Evolutionary conservation across 2,329 filamentous ascomycete species (phyloP).

Genomic region (Didymella arachidicola): DNA sequence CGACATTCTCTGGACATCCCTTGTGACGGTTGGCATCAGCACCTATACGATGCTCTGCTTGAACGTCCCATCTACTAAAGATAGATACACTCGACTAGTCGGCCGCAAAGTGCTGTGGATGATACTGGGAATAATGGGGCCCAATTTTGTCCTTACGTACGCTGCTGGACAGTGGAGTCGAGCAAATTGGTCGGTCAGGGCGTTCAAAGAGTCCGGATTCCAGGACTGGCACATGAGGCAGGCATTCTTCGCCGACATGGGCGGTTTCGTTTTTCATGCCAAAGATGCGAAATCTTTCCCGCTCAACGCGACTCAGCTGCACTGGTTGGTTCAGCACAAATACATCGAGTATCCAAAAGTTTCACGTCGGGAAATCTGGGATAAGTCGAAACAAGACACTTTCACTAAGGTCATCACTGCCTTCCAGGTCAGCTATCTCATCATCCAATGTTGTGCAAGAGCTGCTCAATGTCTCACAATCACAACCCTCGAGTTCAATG

Average conservation of each 20-base stretch:
- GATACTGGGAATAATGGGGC: neutral
- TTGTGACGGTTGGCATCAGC: conserved; percentile 26
- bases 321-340: neutral
- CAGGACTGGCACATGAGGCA: neutral
- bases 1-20: conserved; percentile 29
- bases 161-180: neutral
- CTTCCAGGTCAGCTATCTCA: conserved; percentile 29
- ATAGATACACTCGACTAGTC: neutral
- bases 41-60: conserved; percentile 26
- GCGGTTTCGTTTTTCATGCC: neutral
- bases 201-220: neutral
- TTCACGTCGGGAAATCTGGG: neutral
- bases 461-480: conserved; percentile 15
- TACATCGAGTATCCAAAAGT: neutral
- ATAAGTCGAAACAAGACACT: conserved; percentile 1
- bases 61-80: neutral
- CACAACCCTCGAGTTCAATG: neutral
- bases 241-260: neutral
- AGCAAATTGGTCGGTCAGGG: neutral
- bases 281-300: neutral
- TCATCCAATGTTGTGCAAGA: conserved; percentile 27
- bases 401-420: conserved; percentile 27
- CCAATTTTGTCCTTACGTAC: neutral
- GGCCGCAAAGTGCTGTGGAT: neutral
- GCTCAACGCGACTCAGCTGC: neutral